Conservation (phyloP, 176 grass and related monocot genomes). For the Cenchrus americanus region DNA sequence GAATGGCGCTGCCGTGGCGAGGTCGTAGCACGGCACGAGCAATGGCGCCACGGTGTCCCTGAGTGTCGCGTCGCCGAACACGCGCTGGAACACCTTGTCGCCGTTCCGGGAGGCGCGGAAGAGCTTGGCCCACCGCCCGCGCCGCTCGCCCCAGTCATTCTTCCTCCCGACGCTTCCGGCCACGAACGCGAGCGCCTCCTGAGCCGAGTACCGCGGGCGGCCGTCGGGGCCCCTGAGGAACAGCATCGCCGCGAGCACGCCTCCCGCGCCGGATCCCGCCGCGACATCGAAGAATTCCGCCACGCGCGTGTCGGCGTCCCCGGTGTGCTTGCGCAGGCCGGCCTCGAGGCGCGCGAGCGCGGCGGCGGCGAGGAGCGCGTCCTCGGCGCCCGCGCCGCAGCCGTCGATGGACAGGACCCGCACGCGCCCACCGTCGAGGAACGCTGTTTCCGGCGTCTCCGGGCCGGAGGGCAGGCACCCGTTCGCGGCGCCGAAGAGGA, state of each 20-base stretch:
- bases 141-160: conserved; percentile 15
- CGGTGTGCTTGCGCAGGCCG: conserved; percentile 30
- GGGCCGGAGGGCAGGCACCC: conserved; percentile 21
- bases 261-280: conserved; percentile 60
- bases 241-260: conserved; percentile 63
- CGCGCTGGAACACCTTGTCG: conserved; percentile 36
- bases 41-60: conserved; percentile 70
- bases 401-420: conserved; percentile 73
- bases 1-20: conserved; percentile 68
- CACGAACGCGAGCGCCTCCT: conserved; percentile 58
- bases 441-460: conserved; percentile 14
- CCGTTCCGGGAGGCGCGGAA: not conserved
- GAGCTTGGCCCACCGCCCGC: conserved; percentile 27
- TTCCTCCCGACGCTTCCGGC: conserved; percentile 15
- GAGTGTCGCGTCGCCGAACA: conserved; percentile 72
- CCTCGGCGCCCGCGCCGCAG: conserved; percentile 42
- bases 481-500: conserved; percentile 33
- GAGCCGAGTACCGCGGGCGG: conserved; percentile 52
- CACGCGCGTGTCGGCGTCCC: conserved; percentile 41
- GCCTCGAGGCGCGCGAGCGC: conserved; percentile 62
- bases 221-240: conserved; percentile 51
- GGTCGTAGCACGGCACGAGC: conserved; percentile 84
- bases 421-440: conserved; percentile 22
- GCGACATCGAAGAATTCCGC: conserved; percentile 78
- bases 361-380: conserved; percentile 63